These are phyloP conservation scores for Citrus australasica DNA, from an alignment of 345 rosid species.

Conservation along the genomic window DNA sequence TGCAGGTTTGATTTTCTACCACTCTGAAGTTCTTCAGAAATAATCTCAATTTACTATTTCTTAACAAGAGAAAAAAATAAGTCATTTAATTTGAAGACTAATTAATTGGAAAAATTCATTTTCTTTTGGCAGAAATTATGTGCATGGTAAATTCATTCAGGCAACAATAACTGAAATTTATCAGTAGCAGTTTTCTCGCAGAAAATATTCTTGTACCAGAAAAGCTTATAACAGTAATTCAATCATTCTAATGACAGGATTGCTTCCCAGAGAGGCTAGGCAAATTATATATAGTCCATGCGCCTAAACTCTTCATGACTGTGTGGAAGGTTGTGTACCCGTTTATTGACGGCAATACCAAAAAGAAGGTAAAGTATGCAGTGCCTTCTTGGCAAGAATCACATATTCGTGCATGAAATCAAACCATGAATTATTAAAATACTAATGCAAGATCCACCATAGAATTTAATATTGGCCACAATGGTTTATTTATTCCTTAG, in stretches of 20 bases:
- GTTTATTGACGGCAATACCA: slow-evolving; percentile 76
- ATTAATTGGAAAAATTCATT: background rate
- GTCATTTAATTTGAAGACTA: background rate
- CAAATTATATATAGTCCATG: slow-evolving; percentile 61
- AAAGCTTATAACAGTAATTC: background rate
- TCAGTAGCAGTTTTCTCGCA: background rate
- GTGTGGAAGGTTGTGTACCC: slow-evolving; percentile 88
- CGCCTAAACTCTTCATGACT: slow-evolving; percentile 79
- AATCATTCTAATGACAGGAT: slow-evolving; percentile 45
- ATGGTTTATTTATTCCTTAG: background rate
- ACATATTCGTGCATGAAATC: background rate
- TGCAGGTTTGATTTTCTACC: slow-evolving; percentile 59
- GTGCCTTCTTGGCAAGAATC: slow-evolving; percentile 1
- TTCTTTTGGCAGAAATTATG: background rate
- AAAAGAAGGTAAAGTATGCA: slow-evolving; percentile 56
- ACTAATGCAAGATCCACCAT: no score
- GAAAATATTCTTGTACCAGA: background rate
- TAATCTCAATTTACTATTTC: background rate
- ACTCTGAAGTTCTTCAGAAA: no score
- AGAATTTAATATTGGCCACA: no score
- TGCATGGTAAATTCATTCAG: background rate
- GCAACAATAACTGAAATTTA: background rate
- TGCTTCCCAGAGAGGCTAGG: slow-evolving; percentile 89
- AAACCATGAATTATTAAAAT: background rate
- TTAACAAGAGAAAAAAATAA: background rate